Evolutionary conservation across 257 asterid genomes (phyloP).

Genomic region (Avicennia marina): DNA sequence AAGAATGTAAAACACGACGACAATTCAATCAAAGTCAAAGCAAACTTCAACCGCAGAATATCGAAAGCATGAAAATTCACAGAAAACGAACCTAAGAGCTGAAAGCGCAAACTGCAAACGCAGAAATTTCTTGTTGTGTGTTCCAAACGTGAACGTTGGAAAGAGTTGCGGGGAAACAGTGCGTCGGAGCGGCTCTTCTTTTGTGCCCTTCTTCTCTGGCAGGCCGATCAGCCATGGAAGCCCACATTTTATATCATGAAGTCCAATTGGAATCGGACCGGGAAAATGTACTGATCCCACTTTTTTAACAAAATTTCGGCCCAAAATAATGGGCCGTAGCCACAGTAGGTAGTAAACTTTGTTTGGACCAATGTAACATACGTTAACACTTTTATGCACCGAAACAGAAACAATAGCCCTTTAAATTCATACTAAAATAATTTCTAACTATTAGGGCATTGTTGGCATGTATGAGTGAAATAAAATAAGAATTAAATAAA

Average conservation of each 20-base stretch:
- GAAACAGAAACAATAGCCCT: no score
- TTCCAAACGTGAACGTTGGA: neutral
- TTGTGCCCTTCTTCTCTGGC: neutral
- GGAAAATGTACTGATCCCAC: neutral
- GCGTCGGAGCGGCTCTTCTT: neutral
- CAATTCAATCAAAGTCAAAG: neutral
- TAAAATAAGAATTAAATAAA: no score
- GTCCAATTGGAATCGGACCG: neutral
- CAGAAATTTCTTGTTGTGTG: neutral
- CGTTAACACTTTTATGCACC: no score
- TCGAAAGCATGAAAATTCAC: neutral
- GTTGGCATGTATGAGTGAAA: no score
- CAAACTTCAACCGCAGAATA: neutral
- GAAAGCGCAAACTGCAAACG: neutral
- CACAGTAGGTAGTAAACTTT: neutral
- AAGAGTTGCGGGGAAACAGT: neutral
- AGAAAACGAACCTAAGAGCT: conserved; percentile 7
- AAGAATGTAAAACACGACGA: neutral
- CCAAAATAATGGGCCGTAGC: neutral
- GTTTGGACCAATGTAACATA: neutral
- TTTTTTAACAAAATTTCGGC: no score
- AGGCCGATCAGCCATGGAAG: neutral
- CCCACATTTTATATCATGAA: neutral
- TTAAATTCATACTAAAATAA: no score
- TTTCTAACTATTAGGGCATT: no score